phyloP scores from a whole-genome alignment of 2,329 filamentous ascomycete genomes.

The Pestalotiopsis sp. region DNA sequence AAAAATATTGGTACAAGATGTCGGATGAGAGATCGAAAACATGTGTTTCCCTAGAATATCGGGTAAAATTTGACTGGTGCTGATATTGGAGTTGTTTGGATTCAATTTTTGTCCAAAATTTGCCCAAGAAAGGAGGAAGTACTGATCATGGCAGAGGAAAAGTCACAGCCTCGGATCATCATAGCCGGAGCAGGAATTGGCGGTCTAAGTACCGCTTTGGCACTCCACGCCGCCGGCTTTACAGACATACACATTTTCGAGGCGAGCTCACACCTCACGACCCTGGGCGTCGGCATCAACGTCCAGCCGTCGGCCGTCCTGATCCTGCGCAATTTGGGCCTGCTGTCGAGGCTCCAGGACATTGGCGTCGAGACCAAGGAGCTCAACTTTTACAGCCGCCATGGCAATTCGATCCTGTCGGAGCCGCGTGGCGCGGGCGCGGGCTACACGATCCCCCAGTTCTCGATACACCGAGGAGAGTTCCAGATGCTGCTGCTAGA shows the following conservation, averaged over 20 bases:
- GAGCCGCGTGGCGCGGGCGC: slow-evolving; percentile 42
- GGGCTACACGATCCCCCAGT: slow-evolving; percentile 45
- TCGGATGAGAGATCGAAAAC: not conserved
- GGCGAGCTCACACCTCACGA: slow-evolving; percentile 40
- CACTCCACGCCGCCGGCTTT: slow-evolving; percentile 33
- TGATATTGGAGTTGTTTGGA: not conserved
- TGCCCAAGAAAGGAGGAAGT: not conserved
- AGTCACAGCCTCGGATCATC: slow-evolving; percentile 24
- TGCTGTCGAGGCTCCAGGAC: slow-evolving; percentile 40
- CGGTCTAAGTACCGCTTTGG: slow-evolving; percentile 27
- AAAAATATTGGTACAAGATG: not conserved
- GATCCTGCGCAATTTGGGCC: slow-evolving; percentile 44
- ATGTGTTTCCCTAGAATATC: not conserved
- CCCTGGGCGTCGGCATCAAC: slow-evolving; percentile 48
- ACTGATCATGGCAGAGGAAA: not conserved
- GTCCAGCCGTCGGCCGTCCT: slow-evolving; percentile 47
- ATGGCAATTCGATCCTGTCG: slow-evolving; percentile 43
- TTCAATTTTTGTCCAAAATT: not conserved
- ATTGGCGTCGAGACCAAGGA: slow-evolving; percentile 44
- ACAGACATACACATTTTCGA: slow-evolving; percentile 46
- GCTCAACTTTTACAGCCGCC: slow-evolving; percentile 46
- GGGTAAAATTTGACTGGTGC: not conserved
- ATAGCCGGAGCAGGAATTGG: slow-evolving; percentile 34
- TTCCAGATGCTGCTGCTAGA: slow-evolving; percentile 46
- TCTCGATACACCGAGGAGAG: slow-evolving; percentile 47